These are phyloP conservation scores for Chlamydomonas asymmetrica DNA, from an alignment of 139 green algal genomes.

Conservation along the genomic window DNA sequence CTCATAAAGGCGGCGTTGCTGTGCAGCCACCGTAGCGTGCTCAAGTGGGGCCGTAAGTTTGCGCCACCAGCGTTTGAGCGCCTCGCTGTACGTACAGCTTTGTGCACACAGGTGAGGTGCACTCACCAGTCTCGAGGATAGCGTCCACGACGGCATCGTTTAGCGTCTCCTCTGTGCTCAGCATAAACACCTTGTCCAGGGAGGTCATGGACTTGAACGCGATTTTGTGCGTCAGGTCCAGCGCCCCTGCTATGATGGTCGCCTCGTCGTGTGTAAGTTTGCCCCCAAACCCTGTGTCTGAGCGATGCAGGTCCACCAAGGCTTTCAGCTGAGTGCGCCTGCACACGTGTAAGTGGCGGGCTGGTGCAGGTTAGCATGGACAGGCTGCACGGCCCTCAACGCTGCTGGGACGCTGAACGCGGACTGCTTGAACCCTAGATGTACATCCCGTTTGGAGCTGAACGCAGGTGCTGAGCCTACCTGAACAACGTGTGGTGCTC, in stretches of 20 bases:
- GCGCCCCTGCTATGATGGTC: slow-evolving; percentile 61
- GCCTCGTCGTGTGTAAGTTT: slow-evolving; percentile 53
- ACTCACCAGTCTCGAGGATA: no score
- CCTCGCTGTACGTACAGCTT: background rate
- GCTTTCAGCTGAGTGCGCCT: slow-evolving; percentile 72
- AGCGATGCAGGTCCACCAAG: slow-evolving; percentile 81
- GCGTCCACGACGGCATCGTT: slow-evolving; percentile 44
- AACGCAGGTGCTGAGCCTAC: slow-evolving; percentile 61
- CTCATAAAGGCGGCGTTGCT: slow-evolving; percentile 43
- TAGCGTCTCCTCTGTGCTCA: slow-evolving; percentile 65
- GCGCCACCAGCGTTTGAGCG: background rate
- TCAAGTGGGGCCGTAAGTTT: background rate
- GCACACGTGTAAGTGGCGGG: no score
- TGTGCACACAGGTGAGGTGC: background rate
- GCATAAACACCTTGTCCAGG: slow-evolving; percentile 87
- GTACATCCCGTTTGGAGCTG: no score
- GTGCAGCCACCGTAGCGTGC: no score
- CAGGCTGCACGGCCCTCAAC: no score
- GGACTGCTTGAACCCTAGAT: no score
- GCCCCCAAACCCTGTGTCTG: slow-evolving; percentile 44
- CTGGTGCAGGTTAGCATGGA: no score
- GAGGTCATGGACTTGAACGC: slow-evolving; percentile 76
- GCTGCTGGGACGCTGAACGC: no score
- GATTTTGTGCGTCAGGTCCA: slow-evolving; percentile 81
- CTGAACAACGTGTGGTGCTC: slow-evolving; percentile 53